Conservation (phyloP, 768 basidiomycete species). For the Exidia glandulosa region DNA sequence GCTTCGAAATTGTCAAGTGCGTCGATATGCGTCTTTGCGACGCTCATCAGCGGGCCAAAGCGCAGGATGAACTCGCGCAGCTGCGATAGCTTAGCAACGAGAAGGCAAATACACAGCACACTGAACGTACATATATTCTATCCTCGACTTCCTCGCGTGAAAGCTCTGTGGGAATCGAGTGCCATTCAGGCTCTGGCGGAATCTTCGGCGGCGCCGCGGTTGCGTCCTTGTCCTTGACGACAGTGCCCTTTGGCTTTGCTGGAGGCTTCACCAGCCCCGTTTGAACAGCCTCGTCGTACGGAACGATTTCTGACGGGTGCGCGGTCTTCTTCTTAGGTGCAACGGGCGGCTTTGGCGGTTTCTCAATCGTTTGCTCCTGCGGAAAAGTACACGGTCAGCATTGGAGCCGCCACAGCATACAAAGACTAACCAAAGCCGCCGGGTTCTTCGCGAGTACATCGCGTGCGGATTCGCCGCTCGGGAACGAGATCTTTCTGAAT, state of each 20-base stretch:
- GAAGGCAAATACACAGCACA: background rate
- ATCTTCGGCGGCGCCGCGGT: conserved; percentile 22
- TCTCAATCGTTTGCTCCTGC: background rate
- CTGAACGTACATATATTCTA: conserved; percentile 31
- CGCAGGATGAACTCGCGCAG: conserved; percentile 68
- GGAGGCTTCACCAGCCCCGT: no score
- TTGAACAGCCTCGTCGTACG: no score
- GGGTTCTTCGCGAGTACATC: conserved; percentile 25
- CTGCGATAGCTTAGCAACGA: conserved; percentile 12
- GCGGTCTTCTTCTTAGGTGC: conserved; percentile 13
- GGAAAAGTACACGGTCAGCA: no score
- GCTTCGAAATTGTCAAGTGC: conserved; percentile 45
- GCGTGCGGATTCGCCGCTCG: conserved; percentile 28
- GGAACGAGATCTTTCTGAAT: conserved; percentile 6
- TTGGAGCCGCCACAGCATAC: no score
- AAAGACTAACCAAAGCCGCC: conserved; percentile 18
- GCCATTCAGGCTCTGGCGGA: conserved; percentile 46
- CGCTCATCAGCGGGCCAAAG: conserved; percentile 43
- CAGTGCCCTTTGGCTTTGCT: conserved; percentile 7
- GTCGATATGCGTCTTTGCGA: conserved; percentile 40
- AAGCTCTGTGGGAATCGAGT: conserved; percentile 31
- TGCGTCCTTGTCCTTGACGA: no score
- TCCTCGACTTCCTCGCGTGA: conserved; percentile 38
- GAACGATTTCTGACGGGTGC: no score
- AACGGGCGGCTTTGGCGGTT: background rate